Evolutionary conservation across 768 basidiomycete genomes (phyloP), one percentile per base, ranked within the genome.

Genomic region (Suillus spraguei): DNA sequence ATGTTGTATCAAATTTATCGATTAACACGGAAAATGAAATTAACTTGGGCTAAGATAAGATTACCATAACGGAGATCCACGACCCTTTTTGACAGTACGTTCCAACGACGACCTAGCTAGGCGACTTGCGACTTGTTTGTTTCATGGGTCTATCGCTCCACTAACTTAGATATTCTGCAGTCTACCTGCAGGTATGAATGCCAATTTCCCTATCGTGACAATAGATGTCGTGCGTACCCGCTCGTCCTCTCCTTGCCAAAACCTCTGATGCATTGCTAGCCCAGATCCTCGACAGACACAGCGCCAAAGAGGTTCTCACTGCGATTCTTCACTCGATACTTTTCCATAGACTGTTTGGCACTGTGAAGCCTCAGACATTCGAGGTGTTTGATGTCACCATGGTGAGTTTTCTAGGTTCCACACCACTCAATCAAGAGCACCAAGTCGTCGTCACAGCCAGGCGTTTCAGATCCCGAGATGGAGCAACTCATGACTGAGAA

Each of bases 301-400:
- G 84, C 20, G 83, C 85, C 42, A 89, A 87, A 73, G 92, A 94
- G 66, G 90, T 89, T 50, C 82, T 94, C 7, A 83, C 82, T 61
- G 92, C 86, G 4, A 80, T 93, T 60, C 81, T 95, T n/a, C 93
- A 94, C 69, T 81, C 91, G 0, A 89, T 94, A 55, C 78, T 94
- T 17, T 94, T 95, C 71, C 92, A 95, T 71, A 85, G 92, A 9
- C 79, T 93, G 22, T 92, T 94, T 70, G 93, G 92, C 4, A 87
- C 85, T 0, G 83, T 94, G 49, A 91, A 88, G 67, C 89, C 93
- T 0, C 83, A 84, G 67, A 88, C 82, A 2, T 88, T 90, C 64
- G 92, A 94, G 63, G 87, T 94, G 0, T 81, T 93, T 13, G 92
- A 94, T 72, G 87, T 95, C 24, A 93, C 92, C 1, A 89, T 95